phyloP scores from a whole-genome alignment of 2,329 filamentous ascomycete species.

The Apiospora malaysiana region DNA sequence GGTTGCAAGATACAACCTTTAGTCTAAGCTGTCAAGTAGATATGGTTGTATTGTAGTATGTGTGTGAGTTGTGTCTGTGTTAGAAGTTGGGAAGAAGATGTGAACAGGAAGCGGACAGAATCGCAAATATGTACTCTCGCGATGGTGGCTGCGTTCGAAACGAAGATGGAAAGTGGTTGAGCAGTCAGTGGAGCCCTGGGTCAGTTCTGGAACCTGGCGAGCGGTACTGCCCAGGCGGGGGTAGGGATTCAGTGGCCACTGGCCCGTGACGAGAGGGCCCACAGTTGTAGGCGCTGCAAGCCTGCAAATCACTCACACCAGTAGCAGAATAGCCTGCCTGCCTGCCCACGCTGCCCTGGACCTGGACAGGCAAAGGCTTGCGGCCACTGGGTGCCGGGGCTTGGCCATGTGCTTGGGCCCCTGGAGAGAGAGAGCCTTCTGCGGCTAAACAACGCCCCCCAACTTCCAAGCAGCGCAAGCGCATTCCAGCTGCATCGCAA shows the following conservation, averaged over 20 bases:
- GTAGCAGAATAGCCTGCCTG: too few relatives aligned
- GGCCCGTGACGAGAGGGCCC: background rate
- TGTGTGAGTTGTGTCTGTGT: background rate
- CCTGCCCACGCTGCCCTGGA: too few relatives aligned
- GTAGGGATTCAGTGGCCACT: background rate
- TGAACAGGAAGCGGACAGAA: background rate
- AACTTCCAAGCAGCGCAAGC: background rate
- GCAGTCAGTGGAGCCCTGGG: background rate
- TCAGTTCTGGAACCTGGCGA: slow-evolving; percentile 15
- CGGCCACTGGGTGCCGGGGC: background rate
- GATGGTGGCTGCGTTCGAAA: slow-evolving; percentile 25
- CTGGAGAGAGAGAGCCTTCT: slow-evolving; percentile 5
- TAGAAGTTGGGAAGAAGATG: slow-evolving; percentile 7
- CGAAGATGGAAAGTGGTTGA: slow-evolving; percentile 17
- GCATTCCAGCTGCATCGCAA: background rate
- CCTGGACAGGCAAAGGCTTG: slow-evolving; percentile 3
- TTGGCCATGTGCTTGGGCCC: slow-evolving; percentile 14
- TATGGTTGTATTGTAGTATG: background rate
- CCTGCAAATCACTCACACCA: background rate
- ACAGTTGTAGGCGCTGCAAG: slow-evolving; percentile 16
- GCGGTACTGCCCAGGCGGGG: slow-evolving; percentile 9
- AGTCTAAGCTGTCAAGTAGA: background rate
- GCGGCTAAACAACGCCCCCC: slow-evolving; percentile 2
- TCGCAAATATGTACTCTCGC: slow-evolving; percentile 23
- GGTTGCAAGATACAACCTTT: background rate